Percentiles rank a stretch among this genome's conserved stretches.
Conservation (phyloP, 108 stramenopile species). For the Stephanodiscus triporus region DNA sequence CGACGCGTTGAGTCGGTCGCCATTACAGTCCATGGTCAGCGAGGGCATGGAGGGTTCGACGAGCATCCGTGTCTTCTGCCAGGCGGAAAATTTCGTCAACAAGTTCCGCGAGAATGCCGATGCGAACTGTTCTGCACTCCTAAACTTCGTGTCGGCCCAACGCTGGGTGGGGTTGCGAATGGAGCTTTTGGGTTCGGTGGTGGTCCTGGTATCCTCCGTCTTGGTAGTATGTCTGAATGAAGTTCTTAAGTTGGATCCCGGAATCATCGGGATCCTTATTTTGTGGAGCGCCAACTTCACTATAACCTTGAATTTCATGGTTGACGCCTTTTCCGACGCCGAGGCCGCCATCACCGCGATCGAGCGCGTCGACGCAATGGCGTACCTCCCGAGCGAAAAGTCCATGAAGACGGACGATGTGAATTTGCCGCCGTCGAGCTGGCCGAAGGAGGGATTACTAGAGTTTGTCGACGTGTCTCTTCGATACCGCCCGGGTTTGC, state of each 20-base stretch:
- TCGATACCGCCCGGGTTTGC: constrained; percentile 75
- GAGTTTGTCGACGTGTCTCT: constrained; percentile 72
- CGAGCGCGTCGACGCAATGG: constrained; percentile 79
- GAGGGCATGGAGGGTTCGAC: constrained; percentile 82
- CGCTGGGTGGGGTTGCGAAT: constrained; percentile 90
- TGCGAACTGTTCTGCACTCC: constrained; percentile 64
- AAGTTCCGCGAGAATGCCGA: constrained; percentile 58
- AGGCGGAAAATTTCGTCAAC: constrained; percentile 58
- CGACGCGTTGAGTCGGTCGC: constrained; percentile 77
- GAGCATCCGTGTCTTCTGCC: constrained; percentile 74
- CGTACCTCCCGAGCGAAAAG: constrained; percentile 63
- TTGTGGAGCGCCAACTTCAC: constrained; percentile 71
- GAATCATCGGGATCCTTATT: constrained; percentile 50
- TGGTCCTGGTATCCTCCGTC: constrained; percentile 60
- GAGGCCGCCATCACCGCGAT: constrained; percentile 88
- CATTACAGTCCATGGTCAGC: constrained; percentile 76
- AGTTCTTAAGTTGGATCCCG: constrained; percentile 53
- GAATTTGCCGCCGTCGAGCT: constrained; percentile 32
- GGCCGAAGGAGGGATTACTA: constrained; percentile 68
- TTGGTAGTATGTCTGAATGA: constrained; percentile 73
- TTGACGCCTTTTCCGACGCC: constrained; percentile 71
- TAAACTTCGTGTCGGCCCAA: constrained; percentile 83
- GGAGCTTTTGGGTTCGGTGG: constrained; percentile 72
- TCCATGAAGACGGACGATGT: constrained; percentile 40
- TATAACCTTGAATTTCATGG: constrained; percentile 77